Evolutionary conservation across 1,284 basidiomycete genomes (phyloP), one percentile per base, ranked within the genome.

Genomic region (Ceratobasidium sp.): DNA sequence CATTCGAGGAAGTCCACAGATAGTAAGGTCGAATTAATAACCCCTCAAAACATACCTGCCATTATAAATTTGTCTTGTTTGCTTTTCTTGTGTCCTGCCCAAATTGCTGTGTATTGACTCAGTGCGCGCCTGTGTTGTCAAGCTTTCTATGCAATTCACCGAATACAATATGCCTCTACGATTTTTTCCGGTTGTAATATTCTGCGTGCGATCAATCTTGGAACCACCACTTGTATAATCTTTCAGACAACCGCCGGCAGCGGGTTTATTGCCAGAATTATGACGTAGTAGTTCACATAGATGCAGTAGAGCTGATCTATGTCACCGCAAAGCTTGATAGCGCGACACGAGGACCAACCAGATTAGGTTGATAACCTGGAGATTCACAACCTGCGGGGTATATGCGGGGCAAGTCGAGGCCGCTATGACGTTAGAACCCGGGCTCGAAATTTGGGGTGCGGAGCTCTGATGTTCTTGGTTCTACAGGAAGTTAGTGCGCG

Each of bases 361-460:
- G 17, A 68, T 68, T n/a, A 6, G 66, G 66, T 6, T 40, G 66
- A 68, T 68, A 28, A 23, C 20, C 52, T 40, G 28, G 40, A 68
- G 44, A 68, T 68, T 23, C 42, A 10, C 46, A 20, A 56, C 33
- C n/a, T 33, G 48, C 15, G 50, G 38, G 46, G 52, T 42, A 33
- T 68, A 68, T 68, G 66, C 33, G 66, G 66, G 66, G 66, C 56
- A 68, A 17, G 28, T 4, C 13, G 38, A 50, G 59, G 33, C 33
- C 33, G 23, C n/a, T 38, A 20, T 61, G 38, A 61, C 28, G 44
- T 6, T 48, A 17, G 65, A 50, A 38, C 15, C 2, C 17, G n/a
- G 40, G 48, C 66, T 42, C 40, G 66, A 48, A 54, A 68, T 68
- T 15, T 56, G 66, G 66, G 66, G 66, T 68, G 66, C 15, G 50